A percentile compares a stretch with the other conserved stretches of the same genome.
phyloP scores from a whole-genome alignment of 2,329 filamentous ascomycete species.

The Xylaria multiplex region DNA sequence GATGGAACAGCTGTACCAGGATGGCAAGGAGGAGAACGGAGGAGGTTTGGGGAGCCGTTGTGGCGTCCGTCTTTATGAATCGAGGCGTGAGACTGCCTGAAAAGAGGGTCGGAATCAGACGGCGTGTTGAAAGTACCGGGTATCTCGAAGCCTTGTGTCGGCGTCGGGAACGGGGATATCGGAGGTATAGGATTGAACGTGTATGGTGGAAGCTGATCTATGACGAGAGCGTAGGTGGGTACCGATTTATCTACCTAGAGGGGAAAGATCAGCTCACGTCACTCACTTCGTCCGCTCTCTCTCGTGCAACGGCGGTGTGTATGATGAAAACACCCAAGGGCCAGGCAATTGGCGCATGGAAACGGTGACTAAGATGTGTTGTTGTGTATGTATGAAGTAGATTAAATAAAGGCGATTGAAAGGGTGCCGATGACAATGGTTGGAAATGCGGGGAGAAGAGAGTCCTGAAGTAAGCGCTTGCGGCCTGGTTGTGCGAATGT shows the following conservation, averaged over 20 bases:
- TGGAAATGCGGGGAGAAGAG: slow-evolving; percentile 34
- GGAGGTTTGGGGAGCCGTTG: slow-evolving; percentile 58
- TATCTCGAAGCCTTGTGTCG: slow-evolving; percentile 26
- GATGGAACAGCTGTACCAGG: slow-evolving; percentile 63
- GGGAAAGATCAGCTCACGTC: slow-evolving; percentile 31
- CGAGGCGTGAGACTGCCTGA: slow-evolving; percentile 44
- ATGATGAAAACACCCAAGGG: slow-evolving; percentile 8
- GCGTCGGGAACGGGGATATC: slow-evolving; percentile 43
- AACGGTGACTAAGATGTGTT: background rate
- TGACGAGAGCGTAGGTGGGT: slow-evolving; percentile 39
- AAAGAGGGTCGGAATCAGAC: slow-evolving; percentile 30
- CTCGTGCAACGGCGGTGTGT: slow-evolving; percentile 15
- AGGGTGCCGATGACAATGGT: slow-evolving; percentile 15
- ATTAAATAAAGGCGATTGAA: slow-evolving; percentile 20
- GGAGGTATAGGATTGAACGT: slow-evolving; percentile 41
- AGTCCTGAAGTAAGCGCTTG: slow-evolving; percentile 29
- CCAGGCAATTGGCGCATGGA: slow-evolving; percentile 24
- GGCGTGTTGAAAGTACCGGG: slow-evolving; percentile 19
- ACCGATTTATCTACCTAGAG: slow-evolving; percentile 28
- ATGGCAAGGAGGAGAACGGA: slow-evolving; percentile 59
- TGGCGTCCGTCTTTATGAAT: slow-evolving; percentile 61
- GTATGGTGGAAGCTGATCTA: slow-evolving; percentile 36
- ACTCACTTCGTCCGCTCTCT: slow-evolving; percentile 16
- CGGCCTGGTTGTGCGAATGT: slow-evolving; percentile 19
- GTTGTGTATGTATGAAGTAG: background rate